Evolutionary conservation across 768 basidiomycete genomes (phyloP).

Genomic region (Candolleomyces eurysporus): DNA sequence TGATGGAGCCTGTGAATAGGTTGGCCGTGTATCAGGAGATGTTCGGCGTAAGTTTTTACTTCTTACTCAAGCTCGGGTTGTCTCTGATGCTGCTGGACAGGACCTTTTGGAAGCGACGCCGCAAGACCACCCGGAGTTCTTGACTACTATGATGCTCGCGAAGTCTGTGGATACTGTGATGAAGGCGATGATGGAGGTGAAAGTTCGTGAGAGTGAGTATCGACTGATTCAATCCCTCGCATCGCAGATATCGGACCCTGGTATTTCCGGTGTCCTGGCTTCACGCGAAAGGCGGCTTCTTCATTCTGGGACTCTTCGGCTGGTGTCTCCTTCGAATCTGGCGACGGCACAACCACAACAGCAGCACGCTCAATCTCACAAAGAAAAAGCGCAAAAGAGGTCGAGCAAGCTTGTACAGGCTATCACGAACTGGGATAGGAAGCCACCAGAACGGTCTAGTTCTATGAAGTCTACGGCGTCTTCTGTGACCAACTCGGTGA

Average conservation of each 20-base stretch:
- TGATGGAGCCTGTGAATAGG: constrained; percentile 75
- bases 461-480: constrained; percentile 32
- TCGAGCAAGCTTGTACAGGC: constrained; percentile 37
- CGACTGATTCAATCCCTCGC: constrained; percentile 65
- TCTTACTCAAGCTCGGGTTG: background rate
- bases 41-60: constrained; percentile 59
- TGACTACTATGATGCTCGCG: constrained; percentile 62
- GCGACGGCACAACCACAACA: background rate
- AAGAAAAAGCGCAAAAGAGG: constrained; percentile 19
- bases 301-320: constrained; percentile 58
- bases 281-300: constrained; percentile 74
- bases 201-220: constrained; percentile 83
- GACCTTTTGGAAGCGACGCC: constrained; percentile 69
- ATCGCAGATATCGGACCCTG: constrained; percentile 57
- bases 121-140: constrained; percentile 64
- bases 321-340: constrained; percentile 24
- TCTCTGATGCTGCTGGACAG: constrained; percentile 36
- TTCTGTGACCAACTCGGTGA: constrained; percentile 11
- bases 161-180: constrained; percentile 71
- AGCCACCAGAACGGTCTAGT: constrained; percentile 32
- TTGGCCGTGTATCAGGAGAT: constrained; percentile 68
- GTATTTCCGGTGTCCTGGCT: constrained; percentile 53
- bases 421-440: constrained; percentile 40
- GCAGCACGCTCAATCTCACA: background rate
- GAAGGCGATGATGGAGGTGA: constrained; percentile 80